Conservation (phyloP, 352 stramenopile species). For the Phytophthora hibernalis region DNA sequence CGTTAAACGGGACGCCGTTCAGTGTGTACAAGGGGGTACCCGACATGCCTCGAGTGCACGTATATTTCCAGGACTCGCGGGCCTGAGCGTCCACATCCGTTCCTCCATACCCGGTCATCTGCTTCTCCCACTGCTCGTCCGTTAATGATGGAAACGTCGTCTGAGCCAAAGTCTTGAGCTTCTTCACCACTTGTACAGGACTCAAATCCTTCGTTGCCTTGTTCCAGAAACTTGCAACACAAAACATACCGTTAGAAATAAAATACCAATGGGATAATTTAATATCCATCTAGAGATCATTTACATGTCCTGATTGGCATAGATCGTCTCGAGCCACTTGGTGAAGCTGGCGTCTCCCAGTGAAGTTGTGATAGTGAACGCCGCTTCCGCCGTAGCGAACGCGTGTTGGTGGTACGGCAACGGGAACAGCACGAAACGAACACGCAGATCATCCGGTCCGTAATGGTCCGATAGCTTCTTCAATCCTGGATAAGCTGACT, state of each 20-base stretch:
- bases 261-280: conserved; percentile 3
- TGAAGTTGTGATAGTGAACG: conserved; percentile 69
- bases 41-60: conserved; percentile 73
- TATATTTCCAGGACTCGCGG: conserved; percentile 84
- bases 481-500: conserved; percentile 68
- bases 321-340: conserved; percentile 83
- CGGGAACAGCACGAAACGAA: conserved; percentile 80
- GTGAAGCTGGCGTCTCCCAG: conserved; percentile 65
- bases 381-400: conserved; percentile 67
- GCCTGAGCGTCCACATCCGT: conserved; percentile 67
- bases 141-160: conserved; percentile 72
- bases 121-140: conserved; percentile 68
- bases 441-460: conserved; percentile 57
- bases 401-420: conserved; percentile 83
- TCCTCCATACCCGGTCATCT: conserved; percentile 80
- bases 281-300: conserved; percentile 12
- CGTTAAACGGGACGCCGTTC: conserved; percentile 80
- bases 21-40: conserved; percentile 85
- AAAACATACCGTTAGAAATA: neutral
- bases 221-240: conserved; percentile 79
- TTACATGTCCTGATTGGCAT: conserved; percentile 80
- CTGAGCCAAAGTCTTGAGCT: conserved; percentile 67
- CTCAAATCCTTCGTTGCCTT: conserved; percentile 81
- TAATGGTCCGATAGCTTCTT: conserved; percentile 71
- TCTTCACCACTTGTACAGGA: conserved; percentile 67